phyloP scores from a whole-genome alignment of 108 stramenopile genomes.

The Skeletonema marinoi region DNA sequence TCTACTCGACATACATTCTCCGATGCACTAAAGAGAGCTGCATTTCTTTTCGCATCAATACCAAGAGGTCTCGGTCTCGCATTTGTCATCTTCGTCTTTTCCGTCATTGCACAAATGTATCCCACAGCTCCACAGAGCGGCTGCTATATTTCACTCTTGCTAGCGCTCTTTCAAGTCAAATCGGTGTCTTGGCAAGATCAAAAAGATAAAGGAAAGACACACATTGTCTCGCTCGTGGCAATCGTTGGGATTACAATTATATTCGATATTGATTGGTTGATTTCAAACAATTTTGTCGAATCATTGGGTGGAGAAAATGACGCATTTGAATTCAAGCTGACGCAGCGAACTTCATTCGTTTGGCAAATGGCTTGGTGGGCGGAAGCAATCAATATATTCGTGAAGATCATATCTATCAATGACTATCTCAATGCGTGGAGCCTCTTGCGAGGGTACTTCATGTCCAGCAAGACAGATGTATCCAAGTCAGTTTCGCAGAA shows the following conservation, averaged over 20 bases:
- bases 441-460: background rate
- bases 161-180: conserved; percentile 15
- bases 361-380: conserved; percentile 14
- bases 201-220: conserved; percentile 11
- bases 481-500: background rate
- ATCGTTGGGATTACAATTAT: conserved; percentile 1
- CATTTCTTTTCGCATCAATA: background rate
- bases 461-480: background rate
- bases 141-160: background rate
- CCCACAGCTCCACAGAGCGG: conserved; percentile 10
- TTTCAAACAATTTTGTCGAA: conserved; percentile 4
- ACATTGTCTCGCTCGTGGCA: background rate
- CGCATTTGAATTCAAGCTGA: background rate
- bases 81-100: background rate
- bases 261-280: conserved; percentile 18
- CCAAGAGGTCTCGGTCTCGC: background rate
- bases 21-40: background rate
- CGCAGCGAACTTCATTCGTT: conserved; percentile 8
- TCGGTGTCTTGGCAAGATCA: conserved; percentile 6
- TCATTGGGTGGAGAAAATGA: conserved; percentile 2
- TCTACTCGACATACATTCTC: background rate
- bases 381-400: conserved; percentile 1
- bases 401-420: conserved; percentile 1
- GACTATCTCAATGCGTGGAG: conserved; percentile 3
- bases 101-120: background rate